phyloP scores from a whole-genome alignment of 352 stramenopile genomes.

The Blastocystis hominis region DNA sequence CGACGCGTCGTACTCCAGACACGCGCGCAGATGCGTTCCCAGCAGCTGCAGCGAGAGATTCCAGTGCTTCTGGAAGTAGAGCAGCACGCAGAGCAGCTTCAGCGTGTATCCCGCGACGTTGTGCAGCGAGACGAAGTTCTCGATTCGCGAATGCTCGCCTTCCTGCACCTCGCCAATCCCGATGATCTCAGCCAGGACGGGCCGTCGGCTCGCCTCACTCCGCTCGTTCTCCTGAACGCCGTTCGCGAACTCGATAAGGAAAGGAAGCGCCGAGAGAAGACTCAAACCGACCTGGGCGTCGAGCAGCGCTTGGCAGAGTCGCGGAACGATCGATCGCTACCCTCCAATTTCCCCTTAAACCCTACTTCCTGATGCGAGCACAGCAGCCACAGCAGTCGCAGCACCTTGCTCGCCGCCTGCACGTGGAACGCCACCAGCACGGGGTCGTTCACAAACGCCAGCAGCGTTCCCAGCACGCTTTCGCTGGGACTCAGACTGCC shows the following conservation, averaged over 20 bases:
- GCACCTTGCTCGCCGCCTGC: background rate
- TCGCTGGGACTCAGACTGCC: background rate
- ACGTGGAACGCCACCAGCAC: background rate
- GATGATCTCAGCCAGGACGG: no score
- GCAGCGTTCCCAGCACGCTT: background rate
- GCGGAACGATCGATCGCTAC: background rate
- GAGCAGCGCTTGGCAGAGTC: background rate
- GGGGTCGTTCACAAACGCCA: background rate
- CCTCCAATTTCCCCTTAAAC: background rate
- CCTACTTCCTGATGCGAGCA: conserved; percentile 1
- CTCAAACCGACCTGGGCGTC: background rate
- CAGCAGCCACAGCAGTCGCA: background rate
- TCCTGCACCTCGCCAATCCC: no score
- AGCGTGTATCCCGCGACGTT: background rate
- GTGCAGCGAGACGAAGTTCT: background rate
- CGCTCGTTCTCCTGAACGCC: no score
- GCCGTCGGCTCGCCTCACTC: no score
- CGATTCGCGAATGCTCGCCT: background rate
- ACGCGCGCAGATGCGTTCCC: background rate
- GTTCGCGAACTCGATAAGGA: background rate
- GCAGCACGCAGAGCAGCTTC: background rate
- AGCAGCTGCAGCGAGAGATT: conserved; percentile 7
- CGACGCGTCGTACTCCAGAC: conserved; percentile 3
- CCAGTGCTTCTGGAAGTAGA: conserved; percentile 17
- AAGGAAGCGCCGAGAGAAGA: background rate